phyloP scores from a whole-genome alignment of 2,329 filamentous ascomycete species.

The Colletotrichum sidae region DNA sequence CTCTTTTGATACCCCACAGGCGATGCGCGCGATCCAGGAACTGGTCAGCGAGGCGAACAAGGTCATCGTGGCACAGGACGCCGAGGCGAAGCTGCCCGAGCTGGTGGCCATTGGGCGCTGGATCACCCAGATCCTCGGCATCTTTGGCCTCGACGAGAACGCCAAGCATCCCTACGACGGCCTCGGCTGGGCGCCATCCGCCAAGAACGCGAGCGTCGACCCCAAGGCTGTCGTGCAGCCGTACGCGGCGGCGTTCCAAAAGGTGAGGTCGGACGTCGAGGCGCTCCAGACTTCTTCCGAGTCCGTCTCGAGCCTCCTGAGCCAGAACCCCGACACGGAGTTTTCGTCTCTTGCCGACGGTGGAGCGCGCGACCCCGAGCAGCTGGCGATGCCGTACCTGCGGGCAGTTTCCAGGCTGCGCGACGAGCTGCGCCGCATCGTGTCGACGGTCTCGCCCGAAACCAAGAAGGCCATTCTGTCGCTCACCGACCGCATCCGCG shows the following conservation, averaged over 20 bases:
- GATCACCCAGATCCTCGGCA: slow-evolving; percentile 85
- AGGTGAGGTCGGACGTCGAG: slow-evolving; percentile 59
- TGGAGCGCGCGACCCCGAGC: slow-evolving; percentile 64
- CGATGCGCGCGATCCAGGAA: slow-evolving; percentile 82
- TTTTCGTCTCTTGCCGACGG: slow-evolving; percentile 57
- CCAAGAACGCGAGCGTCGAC: slow-evolving; percentile 52
- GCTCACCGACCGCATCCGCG: slow-evolving; percentile 84
- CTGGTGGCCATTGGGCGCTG: slow-evolving; percentile 75
- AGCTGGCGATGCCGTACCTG: slow-evolving; percentile 66
- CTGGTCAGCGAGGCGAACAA: slow-evolving; percentile 83
- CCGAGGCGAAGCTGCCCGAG: slow-evolving; percentile 56
- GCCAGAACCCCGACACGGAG: slow-evolving; percentile 57
- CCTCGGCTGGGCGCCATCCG: slow-evolving; percentile 63
- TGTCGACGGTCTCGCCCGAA: slow-evolving; percentile 56
- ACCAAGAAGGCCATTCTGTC: slow-evolving; percentile 78
- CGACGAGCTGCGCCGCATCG: slow-evolving; percentile 70
- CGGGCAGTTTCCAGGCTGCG: slow-evolving; percentile 67
- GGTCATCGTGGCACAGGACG: slow-evolving; percentile 51
- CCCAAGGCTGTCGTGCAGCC: slow-evolving; percentile 57
- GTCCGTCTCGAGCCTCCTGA: slow-evolving; percentile 55
- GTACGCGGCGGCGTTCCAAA: slow-evolving; percentile 58
- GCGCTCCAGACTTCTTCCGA: slow-evolving; percentile 62
- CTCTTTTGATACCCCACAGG: slow-evolving; percentile 87
- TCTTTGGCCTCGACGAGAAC: slow-evolving; percentile 82
- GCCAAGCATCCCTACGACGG: slow-evolving; percentile 66